phyloP scores from a whole-genome alignment of 2,329 filamentous ascomycete genomes.

The Parastagonospora avenae region DNA sequence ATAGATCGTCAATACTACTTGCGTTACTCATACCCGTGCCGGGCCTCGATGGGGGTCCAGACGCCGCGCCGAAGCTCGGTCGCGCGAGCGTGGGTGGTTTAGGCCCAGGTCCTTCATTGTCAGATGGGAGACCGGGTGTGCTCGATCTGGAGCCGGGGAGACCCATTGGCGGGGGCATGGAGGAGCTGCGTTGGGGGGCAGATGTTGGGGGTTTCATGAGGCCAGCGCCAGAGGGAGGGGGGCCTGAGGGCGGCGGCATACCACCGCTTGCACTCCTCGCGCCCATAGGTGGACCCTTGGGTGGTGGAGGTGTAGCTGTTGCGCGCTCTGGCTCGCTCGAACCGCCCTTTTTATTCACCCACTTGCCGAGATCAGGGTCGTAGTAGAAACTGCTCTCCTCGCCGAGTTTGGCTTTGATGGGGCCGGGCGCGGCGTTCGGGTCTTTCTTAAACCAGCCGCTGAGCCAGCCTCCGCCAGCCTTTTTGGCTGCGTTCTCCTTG shows the following conservation, averaged over 20 bases:
- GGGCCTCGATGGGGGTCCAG: slow-evolving; percentile 55
- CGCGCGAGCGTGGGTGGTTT: slow-evolving; percentile 31
- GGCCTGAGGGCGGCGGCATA: slow-evolving; percentile 50
- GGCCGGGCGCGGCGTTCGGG: slow-evolving; percentile 64
- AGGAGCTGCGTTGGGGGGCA: slow-evolving; percentile 37
- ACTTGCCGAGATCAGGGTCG: slow-evolving; percentile 94
- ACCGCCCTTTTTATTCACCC: slow-evolving; percentile 94
- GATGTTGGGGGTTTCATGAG: slow-evolving; percentile 23
- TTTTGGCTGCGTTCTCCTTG: slow-evolving; percentile 49
- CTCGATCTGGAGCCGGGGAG: slow-evolving; percentile 32
- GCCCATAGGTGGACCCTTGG: slow-evolving; percentile 57
- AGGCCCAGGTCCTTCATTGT: slow-evolving; percentile 33
- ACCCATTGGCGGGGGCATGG: slow-evolving; percentile 44
- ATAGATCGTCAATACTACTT: slow-evolving; percentile 91
- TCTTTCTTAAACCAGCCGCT: slow-evolving; percentile 82
- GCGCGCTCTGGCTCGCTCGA: slow-evolving; percentile 62
- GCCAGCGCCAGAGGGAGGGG: slow-evolving; percentile 10
- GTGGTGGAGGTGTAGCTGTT: slow-evolving; percentile 75
- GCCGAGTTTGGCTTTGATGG: slow-evolving; percentile 91
- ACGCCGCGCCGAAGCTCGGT: slow-evolving; percentile 29
- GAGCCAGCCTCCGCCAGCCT: slow-evolving; percentile 73
- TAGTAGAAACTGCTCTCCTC: slow-evolving; percentile 94
- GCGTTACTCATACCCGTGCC: slow-evolving; percentile 85
- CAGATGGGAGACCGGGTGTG: slow-evolving; percentile 41
- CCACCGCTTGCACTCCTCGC: slow-evolving; percentile 57